phyloP scores from a whole-genome alignment of 1,284 basidiomycete genomes.

The Apiotrichum brassicae region DNA sequence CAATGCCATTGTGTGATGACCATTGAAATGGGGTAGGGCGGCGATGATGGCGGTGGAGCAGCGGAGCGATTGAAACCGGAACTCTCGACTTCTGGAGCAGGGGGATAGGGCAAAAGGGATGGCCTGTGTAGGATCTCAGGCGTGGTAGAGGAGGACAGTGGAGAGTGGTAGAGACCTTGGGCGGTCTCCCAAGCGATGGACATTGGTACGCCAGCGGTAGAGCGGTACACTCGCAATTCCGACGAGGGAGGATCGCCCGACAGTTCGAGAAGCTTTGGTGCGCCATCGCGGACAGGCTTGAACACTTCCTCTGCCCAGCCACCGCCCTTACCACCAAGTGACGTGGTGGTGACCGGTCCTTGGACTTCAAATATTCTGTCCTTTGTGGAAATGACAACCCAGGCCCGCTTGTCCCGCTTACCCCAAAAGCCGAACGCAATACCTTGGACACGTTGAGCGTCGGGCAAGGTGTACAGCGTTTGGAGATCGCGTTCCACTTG shows the following conservation, averaged over 20 bases:
- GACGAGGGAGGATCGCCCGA: slow-evolving; percentile 68
- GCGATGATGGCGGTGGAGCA: slow-evolving; percentile 9
- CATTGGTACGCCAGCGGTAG: background rate
- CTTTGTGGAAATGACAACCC: slow-evolving; percentile 76
- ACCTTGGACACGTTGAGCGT: slow-evolving; percentile 71
- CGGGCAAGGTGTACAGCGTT: slow-evolving; percentile 69
- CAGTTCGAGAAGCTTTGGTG: slow-evolving; percentile 78
- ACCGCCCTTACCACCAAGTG: slow-evolving; percentile 51
- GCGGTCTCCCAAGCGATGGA: slow-evolving; percentile 82
- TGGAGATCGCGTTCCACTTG: slow-evolving; percentile 59
- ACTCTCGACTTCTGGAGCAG: slow-evolving; percentile 60
- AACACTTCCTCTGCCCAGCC: slow-evolving; percentile 71
- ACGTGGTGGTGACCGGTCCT: slow-evolving; percentile 50
- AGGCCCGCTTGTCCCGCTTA: slow-evolving; percentile 28
- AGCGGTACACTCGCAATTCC: slow-evolving; percentile 67
- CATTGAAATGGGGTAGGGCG: slow-evolving; percentile 55
- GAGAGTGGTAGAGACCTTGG: slow-evolving; percentile 78
- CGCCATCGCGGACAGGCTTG: slow-evolving; percentile 61
- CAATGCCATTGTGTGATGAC: slow-evolving; percentile 89
- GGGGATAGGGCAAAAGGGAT: slow-evolving; percentile 52
- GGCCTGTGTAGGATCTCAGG: slow-evolving; percentile 33
- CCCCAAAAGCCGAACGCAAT: slow-evolving; percentile 65
- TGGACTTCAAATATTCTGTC: slow-evolving; percentile 88
- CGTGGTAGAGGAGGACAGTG: slow-evolving; percentile 31
- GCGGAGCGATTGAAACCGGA: slow-evolving; percentile 48